phyloP scores from a whole-genome alignment of 2,329 filamentous ascomycete genomes.

The Blastomyces percursus region DNA sequence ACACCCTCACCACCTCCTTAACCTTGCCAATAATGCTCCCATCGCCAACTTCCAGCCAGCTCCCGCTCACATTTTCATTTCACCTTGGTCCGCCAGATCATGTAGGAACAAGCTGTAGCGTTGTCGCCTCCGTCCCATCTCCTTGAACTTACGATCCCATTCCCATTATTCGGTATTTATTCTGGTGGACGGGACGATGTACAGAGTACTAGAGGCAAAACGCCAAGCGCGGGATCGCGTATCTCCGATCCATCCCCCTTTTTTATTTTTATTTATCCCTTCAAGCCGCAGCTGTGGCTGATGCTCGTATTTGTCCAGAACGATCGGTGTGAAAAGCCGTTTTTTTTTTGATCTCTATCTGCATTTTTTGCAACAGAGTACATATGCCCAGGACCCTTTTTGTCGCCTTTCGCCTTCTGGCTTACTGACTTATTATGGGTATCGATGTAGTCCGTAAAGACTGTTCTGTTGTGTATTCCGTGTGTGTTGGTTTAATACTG shows the following conservation, averaged over 20 bases:
- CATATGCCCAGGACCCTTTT: not conserved
- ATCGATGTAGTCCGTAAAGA: too few species aligned
- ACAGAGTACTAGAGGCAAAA: not conserved
- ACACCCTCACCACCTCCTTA: not conserved
- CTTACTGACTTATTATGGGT: too few species aligned
- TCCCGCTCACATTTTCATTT: not conserved
- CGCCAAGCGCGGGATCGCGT: not conserved
- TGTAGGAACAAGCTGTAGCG: not conserved
- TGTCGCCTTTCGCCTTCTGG: not conserved
- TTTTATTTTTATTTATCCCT: not conserved
- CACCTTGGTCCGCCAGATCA: not conserved
- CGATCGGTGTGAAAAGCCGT: not conserved
- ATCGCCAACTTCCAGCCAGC: not conserved
- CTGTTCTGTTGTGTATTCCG: too few species aligned
- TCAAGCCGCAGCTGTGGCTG: not conserved
- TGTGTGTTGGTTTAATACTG: not conserved
- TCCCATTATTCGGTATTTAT: not conserved
- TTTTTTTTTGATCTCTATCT: too few species aligned
- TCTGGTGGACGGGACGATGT: too few species aligned
- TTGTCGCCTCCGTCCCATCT: not conserved
- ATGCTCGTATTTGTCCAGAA: not conserved
- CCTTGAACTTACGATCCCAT: not conserved
- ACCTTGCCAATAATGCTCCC: not conserved
- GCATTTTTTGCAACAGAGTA: too few species aligned
- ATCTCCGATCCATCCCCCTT: not conserved